A percentile compares a stretch with the other conserved stretches of the same genome.
Conservation (phyloP, 2,329 filamentous ascomycete species). For the Penicillium expansum region DNA sequence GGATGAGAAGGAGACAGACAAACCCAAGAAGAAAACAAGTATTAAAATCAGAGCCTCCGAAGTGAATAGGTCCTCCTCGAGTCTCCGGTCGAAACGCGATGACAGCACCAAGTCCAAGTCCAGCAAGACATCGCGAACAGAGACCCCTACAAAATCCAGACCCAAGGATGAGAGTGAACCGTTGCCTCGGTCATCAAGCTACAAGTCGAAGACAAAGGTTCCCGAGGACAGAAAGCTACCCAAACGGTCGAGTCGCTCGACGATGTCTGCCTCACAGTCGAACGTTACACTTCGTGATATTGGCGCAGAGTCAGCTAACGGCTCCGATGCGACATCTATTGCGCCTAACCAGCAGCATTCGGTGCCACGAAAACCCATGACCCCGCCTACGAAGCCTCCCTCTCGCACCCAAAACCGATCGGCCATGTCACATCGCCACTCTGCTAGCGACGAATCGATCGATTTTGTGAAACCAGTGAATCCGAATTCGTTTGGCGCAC, state of each 20-base stretch:
- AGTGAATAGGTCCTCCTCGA: conserved; percentile 43
- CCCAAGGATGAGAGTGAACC: conserved; percentile 35
- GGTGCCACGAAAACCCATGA: conserved; percentile 28
- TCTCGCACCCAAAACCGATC: conserved; percentile 37
- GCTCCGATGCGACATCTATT: conserved; percentile 48
- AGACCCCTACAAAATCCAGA: conserved; percentile 41
- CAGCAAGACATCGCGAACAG: conserved; percentile 37
- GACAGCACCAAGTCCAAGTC: conserved; percentile 31
- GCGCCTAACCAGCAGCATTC: conserved; percentile 43
- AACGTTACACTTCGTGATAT: conserved; percentile 36
- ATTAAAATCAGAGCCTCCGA: conserved; percentile 37
- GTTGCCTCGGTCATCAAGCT: conserved; percentile 35
- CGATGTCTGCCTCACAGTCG: conserved; percentile 37
- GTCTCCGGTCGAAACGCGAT: conserved; percentile 40
- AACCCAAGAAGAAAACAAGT: conserved; percentile 36
- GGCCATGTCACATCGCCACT: conserved; percentile 31
- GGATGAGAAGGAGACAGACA: conserved; percentile 35
- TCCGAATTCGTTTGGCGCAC: conserved; percentile 36
- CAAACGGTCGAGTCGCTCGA: conserved; percentile 33
- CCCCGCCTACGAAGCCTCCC: conserved; percentile 34
- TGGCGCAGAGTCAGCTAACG: conserved; percentile 37
- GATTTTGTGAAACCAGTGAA: conserved; percentile 34
- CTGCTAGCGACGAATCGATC: conserved; percentile 37
- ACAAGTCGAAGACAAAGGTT: conserved; percentile 35
- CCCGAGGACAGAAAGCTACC: conserved; percentile 33